These are phyloP conservation scores for Gymnopus androsaceus DNA, from an alignment of 1,284 basidiomycete species.

Conservation along the genomic window DNA sequence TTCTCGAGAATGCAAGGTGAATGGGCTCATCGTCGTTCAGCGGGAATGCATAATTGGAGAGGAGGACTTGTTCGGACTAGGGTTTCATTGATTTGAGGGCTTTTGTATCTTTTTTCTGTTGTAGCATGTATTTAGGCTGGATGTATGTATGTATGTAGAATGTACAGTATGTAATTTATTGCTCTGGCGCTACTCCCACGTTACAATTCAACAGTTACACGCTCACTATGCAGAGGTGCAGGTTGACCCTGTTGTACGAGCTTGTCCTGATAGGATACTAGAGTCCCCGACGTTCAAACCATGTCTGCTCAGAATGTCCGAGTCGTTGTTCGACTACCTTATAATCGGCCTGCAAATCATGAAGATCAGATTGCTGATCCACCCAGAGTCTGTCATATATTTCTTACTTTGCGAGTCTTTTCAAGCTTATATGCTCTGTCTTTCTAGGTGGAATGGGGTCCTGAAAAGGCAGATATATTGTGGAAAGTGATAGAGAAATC, in stretches of 20 bases:
- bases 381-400: constrained; percentile 50
- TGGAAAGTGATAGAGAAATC: constrained; percentile 83
- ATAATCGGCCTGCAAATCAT: constrained; percentile 70
- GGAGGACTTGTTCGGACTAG: constrained; percentile 80
- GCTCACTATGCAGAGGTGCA: constrained; percentile 7
- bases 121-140: background rate
- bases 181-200: background rate
- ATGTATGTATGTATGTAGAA: background rate
- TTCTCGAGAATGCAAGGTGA: constrained; percentile 86
- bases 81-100: constrained; percentile 72
- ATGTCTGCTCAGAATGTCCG: constrained; percentile 42
- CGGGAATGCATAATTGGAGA: constrained; percentile 86
- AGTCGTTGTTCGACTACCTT: constrained; percentile 74
- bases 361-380: constrained; percentile 65
- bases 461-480: constrained; percentile 77
- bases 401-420: background rate
- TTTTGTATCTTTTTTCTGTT: background rate
- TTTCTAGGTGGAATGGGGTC: constrained; percentile 74
- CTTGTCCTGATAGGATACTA: background rate
- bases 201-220: background rate
- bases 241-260: constrained; percentile 1
- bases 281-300: background rate
- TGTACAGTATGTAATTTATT: background rate
- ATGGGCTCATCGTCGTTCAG: constrained; percentile 75
- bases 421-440: constrained; percentile 15